Percentiles rank a stretch among this genome's conserved stretches.
Evolutionary conservation across 2,329 filamentous ascomycete genomes (phyloP).

Genomic region (Bipolaris zeicola): DNA sequence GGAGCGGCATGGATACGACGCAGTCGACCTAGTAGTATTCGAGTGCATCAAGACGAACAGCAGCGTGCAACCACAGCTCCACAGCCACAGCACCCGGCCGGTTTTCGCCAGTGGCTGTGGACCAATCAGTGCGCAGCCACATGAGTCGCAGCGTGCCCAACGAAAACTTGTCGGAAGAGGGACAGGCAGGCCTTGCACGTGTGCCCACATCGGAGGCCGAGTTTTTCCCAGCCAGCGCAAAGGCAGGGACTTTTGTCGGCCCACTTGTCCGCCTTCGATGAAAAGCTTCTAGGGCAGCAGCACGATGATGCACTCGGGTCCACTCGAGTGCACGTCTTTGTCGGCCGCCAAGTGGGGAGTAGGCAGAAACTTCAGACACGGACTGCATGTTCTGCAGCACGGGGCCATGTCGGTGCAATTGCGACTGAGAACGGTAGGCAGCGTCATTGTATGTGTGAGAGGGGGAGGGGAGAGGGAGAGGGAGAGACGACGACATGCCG

Average conservation of each 20-base stretch:
- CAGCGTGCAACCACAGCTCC: slow-evolving; percentile 14
- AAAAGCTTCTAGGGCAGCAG: slow-evolving; percentile 7
- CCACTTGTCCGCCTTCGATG: slow-evolving; percentile 4
- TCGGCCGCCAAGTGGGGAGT: slow-evolving; percentile 3
- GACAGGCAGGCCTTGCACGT: too few species aligned
- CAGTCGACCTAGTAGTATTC: too few species aligned
- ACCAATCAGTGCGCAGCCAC: background rate
- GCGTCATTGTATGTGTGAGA: slow-evolving; percentile 1
- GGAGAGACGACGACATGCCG: background rate
- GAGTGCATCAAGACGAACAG: slow-evolving; percentile 1
- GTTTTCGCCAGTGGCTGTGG: slow-evolving; percentile 10
- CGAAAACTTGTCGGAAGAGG: slow-evolving; percentile 9
- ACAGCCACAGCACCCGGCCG: slow-evolving; percentile 18
- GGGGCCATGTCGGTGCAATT: slow-evolving; percentile 1
- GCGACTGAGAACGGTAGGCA: background rate
- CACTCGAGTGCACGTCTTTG: slow-evolving; percentile 5
- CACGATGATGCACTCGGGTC: slow-evolving; percentile 11
- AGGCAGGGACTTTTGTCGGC: background rate
- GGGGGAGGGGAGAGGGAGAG: background rate
- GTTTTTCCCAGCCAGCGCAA: slow-evolving; percentile 1
- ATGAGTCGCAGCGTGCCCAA: slow-evolving; percentile 4
- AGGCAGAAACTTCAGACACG: slow-evolving; percentile 9
- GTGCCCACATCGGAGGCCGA: slow-evolving; percentile 6
- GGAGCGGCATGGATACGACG: background rate
- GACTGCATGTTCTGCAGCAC: slow-evolving; percentile 1